phyloP scores from a whole-genome alignment of 2,329 filamentous ascomycete genomes.

The Alternaria triticina region DNA sequence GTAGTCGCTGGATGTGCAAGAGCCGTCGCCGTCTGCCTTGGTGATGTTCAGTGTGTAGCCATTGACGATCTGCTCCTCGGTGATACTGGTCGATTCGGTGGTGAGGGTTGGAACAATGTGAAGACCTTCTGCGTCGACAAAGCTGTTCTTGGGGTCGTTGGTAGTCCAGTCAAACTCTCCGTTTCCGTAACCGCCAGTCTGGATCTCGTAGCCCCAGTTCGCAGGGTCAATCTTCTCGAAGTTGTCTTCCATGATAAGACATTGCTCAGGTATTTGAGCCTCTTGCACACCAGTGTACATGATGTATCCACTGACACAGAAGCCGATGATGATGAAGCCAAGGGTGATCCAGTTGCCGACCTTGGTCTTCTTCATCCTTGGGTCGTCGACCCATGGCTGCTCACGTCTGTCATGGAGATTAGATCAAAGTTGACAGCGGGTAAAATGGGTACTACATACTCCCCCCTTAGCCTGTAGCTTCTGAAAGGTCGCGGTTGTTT shows the following conservation, averaged over 20 bases:
- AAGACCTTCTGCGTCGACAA: constrained; percentile 70
- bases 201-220: constrained; percentile 74
- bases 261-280: constrained; percentile 28
- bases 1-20: constrained; percentile 68
- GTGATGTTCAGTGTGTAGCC: constrained; percentile 37
- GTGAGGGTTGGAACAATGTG: constrained; percentile 78
- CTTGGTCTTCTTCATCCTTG: constrained; percentile 29
- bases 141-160: constrained; percentile 73
- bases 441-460: constrained; percentile 16
- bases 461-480: constrained; percentile 30
- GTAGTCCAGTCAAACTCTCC: constrained; percentile 76
- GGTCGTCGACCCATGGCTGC: constrained; percentile 31
- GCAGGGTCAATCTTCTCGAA: constrained; percentile 62
- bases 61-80: constrained; percentile 68
- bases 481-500: constrained; percentile 29
- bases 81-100: constrained; percentile 68
- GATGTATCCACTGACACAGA: constrained; percentile 25
- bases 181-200: constrained; percentile 73
- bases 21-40: constrained; percentile 53
- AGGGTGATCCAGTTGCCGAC: constrained; percentile 28
- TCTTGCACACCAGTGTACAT: constrained; percentile 24
- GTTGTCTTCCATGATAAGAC: constrained; percentile 62
- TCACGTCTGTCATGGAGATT: constrained; percentile 19
- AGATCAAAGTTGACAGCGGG: neutral
- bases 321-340: constrained; percentile 16